Evolutionary conservation across 768 basidiomycete genomes (phyloP).

Genomic region (Termitomyces sp.): DNA sequence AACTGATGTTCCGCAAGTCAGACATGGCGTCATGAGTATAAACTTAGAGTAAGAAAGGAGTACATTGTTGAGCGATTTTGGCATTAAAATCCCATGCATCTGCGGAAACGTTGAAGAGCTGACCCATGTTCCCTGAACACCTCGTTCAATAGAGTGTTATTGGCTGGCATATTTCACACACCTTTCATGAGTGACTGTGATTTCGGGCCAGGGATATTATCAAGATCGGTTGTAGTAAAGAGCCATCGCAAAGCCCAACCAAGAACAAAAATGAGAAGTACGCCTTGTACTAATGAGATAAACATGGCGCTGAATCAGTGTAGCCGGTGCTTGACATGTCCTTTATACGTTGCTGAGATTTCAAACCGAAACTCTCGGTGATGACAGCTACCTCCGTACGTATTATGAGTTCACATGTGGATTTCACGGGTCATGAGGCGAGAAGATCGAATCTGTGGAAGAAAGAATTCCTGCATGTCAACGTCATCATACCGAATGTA

Average conservation of each 20-base stretch:
- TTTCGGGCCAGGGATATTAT: conserved; percentile 33
- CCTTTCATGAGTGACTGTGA: conserved; percentile 27
- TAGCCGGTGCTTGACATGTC: background rate
- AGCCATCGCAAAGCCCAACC: conserved; percentile 16
- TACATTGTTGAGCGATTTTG: conserved; percentile 9
- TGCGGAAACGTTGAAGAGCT: conserved; percentile 9
- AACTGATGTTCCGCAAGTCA: background rate
- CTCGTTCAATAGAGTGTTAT: background rate
- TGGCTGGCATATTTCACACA: conserved; percentile 2
- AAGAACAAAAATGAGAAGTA: conserved; percentile 5
- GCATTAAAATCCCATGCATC: conserved; percentile 8
- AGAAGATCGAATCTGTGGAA: background rate
- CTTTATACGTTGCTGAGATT: too few relatives aligned
- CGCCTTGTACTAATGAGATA: conserved; percentile 1
- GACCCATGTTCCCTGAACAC: conserved; percentile 7
- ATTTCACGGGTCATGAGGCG: background rate
- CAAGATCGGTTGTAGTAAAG: conserved; percentile 21
- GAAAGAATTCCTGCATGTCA: background rate
- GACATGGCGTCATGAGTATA: background rate
- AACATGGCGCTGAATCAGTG: conserved; percentile 4
- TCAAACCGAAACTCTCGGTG: background rate
- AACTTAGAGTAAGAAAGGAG: background rate
- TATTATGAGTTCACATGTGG: background rate
- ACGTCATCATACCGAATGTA: background rate
- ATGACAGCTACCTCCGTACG: conserved; percentile 8